Base-by-base conservation (phyloP, 805 yeast species). In the Teunomyces tritomae region DNA sequence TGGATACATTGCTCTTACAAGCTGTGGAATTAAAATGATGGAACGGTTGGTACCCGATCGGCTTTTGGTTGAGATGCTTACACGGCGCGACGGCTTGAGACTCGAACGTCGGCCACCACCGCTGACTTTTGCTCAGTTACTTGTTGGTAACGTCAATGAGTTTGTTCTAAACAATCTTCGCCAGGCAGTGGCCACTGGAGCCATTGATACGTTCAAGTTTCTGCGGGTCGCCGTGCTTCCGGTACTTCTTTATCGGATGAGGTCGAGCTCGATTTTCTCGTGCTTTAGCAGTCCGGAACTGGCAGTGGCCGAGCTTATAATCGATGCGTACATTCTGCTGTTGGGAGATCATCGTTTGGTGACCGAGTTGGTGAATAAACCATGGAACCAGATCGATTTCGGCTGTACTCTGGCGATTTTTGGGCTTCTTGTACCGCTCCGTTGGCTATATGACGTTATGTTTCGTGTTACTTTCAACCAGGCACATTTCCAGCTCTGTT, bases 181-280 rank as follows among this genome's bases (percentile, higher is more conserved):
- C 39, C 58, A 56, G 33, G 71, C 70, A 3, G 51, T 68, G 4
- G 53, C 57, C 9, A 58, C 55, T 17, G 73, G 73, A 1, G 43
- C 65, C 14, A 56, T 68, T 4, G 73, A 66, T 52, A 74, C 72
- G 7, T 53, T 67, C 43, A 69, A 69, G 47, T 63, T 71, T 49
- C 62, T 71, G 14, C 57, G 71, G 28, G 59, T 73, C 11, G 71
- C 76, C 3, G 49, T 64, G 8, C 59, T 73, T n/a, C 77, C 77
- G 4, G 55, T 71, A 11, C 59, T 70, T 30, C 46, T 73, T 47
- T 71, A 67, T 53, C 54, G 72, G 28, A 65, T 71, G 73, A 58
- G 76, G 39, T 52, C 57, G 9, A 62, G 67, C 26, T 69, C 71
- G 39, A 45, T 68, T 9, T 33, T 63, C 16, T 55, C 61, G 27